These are phyloP conservation scores for Suillus ampliporus DNA, from an alignment of 768 basidiomycete genomes.

Conservation along the genomic window DNA sequence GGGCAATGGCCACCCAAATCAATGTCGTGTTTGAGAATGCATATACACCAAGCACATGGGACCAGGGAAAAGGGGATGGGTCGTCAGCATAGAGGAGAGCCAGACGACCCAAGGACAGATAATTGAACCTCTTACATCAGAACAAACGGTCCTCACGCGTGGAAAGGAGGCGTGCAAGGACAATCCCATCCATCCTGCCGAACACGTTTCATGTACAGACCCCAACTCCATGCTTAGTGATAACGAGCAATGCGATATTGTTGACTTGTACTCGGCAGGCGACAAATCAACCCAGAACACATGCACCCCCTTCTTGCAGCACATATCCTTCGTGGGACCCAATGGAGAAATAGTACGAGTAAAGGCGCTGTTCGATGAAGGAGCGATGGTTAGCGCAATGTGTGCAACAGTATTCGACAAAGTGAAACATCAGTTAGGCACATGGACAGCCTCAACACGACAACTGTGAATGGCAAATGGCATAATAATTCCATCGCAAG, in stretches of 20 bases:
- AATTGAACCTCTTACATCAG: background rate
- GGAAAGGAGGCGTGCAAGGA: background rate
- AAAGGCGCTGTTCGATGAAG: conserved; percentile 33
- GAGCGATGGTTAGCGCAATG: conserved; percentile 37
- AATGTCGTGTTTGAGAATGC: background rate
- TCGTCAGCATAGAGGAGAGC: background rate
- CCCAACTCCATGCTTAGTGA: too few relatives aligned
- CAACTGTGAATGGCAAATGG: conserved; percentile 43
- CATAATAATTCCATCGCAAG: conserved; percentile 9
- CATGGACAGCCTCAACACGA: conserved; percentile 18
- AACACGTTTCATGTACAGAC: too few relatives aligned
- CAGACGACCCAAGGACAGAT: background rate
- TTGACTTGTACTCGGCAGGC: background rate
- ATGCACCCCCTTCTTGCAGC: conserved; percentile 3
- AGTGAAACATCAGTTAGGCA: conserved; percentile 16
- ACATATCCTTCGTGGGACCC: background rate
- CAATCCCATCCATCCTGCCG: too few relatives aligned
- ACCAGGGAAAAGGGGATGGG: conserved; percentile 6
- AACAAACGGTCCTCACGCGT: background rate
- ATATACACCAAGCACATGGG: background rate
- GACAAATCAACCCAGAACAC: too few relatives aligned
- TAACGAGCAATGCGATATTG: background rate
- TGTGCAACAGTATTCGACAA: conserved; percentile 15
- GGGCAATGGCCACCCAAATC: background rate
- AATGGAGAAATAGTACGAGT: background rate